Conservation (phyloP, 2,329 filamentous ascomycete genomes). For the Botrytis fragariae region DNA sequence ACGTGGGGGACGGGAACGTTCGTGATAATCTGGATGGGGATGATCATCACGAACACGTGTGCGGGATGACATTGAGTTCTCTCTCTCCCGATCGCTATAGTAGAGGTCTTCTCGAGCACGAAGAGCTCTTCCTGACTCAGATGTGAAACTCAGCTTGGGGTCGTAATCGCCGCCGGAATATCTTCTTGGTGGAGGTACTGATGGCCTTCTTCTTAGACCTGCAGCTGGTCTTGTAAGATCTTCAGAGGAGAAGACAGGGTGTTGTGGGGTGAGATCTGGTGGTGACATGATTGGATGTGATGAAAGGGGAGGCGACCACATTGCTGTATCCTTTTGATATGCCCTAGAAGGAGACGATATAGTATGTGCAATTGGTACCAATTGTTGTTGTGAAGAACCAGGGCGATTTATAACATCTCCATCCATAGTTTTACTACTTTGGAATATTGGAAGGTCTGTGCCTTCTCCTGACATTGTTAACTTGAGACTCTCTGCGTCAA, state of each 20-base stretch:
- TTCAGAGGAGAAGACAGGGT: slow-evolving; percentile 16
- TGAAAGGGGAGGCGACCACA: slow-evolving; percentile 17
- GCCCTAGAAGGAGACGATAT: not conserved
- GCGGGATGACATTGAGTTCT: slow-evolving; percentile 8
- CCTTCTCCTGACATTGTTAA: slow-evolving; percentile 12
- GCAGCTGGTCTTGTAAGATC: slow-evolving; percentile 9
- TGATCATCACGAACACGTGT: slow-evolving; percentile 11
- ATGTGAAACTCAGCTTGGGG: slow-evolving; percentile 7
- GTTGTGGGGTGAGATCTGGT: not conserved
- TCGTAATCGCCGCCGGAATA: slow-evolving; percentile 17
- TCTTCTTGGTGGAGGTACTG: slow-evolving; percentile 6
- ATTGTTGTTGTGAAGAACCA: slow-evolving; percentile 12
- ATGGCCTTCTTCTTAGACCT: slow-evolving; percentile 14
- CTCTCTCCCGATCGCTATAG: slow-evolving; percentile 8
- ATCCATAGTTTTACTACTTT: slow-evolving; percentile 4
- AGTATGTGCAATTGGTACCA: not conserved
- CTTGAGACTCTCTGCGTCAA: slow-evolving; percentile 2
- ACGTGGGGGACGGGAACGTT: slow-evolving; percentile 33
- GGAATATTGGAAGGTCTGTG: slow-evolving; percentile 7
- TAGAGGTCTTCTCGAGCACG: slow-evolving; percentile 12
- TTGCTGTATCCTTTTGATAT: slow-evolving; percentile 10
- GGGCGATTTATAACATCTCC: not conserved
- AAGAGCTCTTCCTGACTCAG: slow-evolving; percentile 5
- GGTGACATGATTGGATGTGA: slow-evolving; percentile 18
- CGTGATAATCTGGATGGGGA: slow-evolving; percentile 30